phyloP scores from a whole-genome alignment of 1,284 basidiomycete species.

The Blastosporella zonata region DNA sequence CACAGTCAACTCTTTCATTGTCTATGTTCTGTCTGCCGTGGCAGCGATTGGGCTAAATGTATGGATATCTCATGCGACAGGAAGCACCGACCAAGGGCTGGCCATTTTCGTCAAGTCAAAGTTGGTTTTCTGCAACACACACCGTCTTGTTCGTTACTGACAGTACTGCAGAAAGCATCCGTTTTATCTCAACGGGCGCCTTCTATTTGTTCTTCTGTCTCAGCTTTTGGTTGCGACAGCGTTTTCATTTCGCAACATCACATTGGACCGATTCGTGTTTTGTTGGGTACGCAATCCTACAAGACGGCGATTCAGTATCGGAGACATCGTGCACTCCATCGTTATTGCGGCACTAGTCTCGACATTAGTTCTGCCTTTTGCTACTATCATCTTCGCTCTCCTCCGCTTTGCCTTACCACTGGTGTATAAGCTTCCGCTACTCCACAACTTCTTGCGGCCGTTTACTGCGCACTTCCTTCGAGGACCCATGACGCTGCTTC shows the following conservation, averaged over 20 bases:
- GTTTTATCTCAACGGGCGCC: constrained; percentile 62
- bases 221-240: constrained; percentile 45
- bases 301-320: constrained; percentile 23
- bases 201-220: constrained; percentile 54
- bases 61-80: constrained; percentile 32
- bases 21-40: constrained; percentile 45
- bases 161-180: constrained; percentile 56
- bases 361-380: constrained; percentile 34
- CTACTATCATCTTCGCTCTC: constrained; percentile 43
- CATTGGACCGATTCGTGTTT: constrained; percentile 57
- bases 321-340: constrained; percentile 33
- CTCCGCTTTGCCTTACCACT: constrained; percentile 47
- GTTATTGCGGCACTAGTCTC: constrained; percentile 41
- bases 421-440: constrained; percentile 49
- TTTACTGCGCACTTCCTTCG: constrained; percentile 61
- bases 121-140: constrained; percentile 32
- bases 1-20: constrained; percentile 39
- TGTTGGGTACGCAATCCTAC: constrained; percentile 35
- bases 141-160: neutral
- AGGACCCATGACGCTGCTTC: constrained; percentile 50
- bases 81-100: constrained; percentile 31
- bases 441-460: constrained; percentile 49
- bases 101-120: constrained; percentile 62
- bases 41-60: constrained; percentile 41
- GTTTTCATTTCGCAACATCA: constrained; percentile 51